Evolutionary conservation across 352 stramenopile species (phyloP).

Genomic region (Stephanocyclus meneghinianus): DNA sequence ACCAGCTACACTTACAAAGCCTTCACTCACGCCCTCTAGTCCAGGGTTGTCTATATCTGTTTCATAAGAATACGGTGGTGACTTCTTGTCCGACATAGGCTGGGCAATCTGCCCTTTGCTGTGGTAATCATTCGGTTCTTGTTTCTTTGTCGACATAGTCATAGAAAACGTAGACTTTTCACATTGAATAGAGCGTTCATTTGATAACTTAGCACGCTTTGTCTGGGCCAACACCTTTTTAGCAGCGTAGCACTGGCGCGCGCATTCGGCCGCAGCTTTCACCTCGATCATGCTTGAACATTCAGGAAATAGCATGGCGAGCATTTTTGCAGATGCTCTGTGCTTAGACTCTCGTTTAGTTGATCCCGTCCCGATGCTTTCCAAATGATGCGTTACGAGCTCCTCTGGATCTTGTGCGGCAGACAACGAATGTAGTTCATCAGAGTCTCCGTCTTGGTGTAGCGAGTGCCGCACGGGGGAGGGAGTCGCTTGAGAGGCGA

Average conservation of each 20-base stretch:
- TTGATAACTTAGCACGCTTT: constrained; percentile 38
- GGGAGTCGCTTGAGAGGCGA: constrained; percentile 28
- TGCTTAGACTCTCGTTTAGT: constrained; percentile 78
- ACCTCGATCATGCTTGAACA: constrained; percentile 72
- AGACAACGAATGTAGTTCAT: neutral
- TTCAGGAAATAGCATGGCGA: constrained; percentile 73
- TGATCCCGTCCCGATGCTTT: constrained; percentile 54
- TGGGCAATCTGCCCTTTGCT: too few species aligned
- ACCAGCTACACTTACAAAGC: constrained; percentile 20
- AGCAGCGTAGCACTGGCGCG: constrained; percentile 65
- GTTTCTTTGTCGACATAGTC: constrained; percentile 7
- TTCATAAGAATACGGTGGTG: too few species aligned
- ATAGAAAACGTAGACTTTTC: constrained; percentile 6
- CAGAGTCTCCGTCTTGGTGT: constrained; percentile 3
- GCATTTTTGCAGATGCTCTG: constrained; percentile 69
- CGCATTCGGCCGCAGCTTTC: constrained; percentile 72
- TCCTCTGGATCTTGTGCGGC: constrained; percentile 21
- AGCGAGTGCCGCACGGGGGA: constrained; percentile 12
- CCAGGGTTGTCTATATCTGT: neutral
- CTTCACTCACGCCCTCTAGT: neutral
- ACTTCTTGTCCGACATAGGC: neutral
- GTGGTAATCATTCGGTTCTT: neutral
- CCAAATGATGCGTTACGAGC: constrained; percentile 46
- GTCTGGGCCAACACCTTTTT: constrained; percentile 43
- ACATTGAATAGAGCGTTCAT: constrained; percentile 1